Conservation (phyloP, 2,329 filamentous ascomycete genomes). For the Claviceps paspali region DNA sequence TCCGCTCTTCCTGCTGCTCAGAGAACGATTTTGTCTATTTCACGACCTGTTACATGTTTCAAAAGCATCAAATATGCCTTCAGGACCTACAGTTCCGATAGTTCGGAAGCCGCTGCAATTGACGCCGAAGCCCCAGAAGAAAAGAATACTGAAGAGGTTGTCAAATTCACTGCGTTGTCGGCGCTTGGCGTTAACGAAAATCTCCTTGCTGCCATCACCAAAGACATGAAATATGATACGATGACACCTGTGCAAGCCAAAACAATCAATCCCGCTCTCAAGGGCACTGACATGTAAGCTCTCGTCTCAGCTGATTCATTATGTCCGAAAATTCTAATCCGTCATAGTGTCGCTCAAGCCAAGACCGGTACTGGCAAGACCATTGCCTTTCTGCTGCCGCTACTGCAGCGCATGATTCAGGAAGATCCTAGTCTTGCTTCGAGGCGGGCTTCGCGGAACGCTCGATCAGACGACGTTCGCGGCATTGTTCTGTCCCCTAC, state of each 20-base stretch:
- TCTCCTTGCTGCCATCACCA: constrained; percentile 53
- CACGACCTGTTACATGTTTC: constrained; percentile 8
- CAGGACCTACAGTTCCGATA: constrained; percentile 28
- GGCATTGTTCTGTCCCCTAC: constrained; percentile 65
- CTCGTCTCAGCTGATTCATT: not conserved
- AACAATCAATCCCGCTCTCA: constrained; percentile 67
- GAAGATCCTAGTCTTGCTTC: constrained; percentile 45
- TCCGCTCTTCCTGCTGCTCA: constrained; percentile 12
- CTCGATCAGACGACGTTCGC: constrained; percentile 43
- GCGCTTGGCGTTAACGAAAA: constrained; percentile 41
- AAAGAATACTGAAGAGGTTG: constrained; percentile 14
- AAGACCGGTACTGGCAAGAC: constrained; percentile 98
- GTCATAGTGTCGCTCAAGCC: constrained; percentile 66
- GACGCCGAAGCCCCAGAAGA: constrained; percentile 6
- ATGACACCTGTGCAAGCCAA: constrained; percentile 90
- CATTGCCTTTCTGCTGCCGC: constrained; percentile 75
- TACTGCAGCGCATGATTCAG: constrained; percentile 63
- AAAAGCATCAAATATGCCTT: constrained; percentile 12
- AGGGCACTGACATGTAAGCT: constrained; percentile 68
- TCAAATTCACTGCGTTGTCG: constrained; percentile 29
- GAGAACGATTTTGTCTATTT: constrained; percentile 9
- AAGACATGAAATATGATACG: constrained; percentile 57
- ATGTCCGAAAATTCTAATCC: constrained; percentile 6
- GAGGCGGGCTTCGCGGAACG: constrained; percentile 18
- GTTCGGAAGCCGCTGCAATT: constrained; percentile 20